A percentile compares a stretch with the other conserved stretches of the same genome.
Conservation (phyloP, 176 grass and related monocot genomes). For the Stipa capillata region DNA sequence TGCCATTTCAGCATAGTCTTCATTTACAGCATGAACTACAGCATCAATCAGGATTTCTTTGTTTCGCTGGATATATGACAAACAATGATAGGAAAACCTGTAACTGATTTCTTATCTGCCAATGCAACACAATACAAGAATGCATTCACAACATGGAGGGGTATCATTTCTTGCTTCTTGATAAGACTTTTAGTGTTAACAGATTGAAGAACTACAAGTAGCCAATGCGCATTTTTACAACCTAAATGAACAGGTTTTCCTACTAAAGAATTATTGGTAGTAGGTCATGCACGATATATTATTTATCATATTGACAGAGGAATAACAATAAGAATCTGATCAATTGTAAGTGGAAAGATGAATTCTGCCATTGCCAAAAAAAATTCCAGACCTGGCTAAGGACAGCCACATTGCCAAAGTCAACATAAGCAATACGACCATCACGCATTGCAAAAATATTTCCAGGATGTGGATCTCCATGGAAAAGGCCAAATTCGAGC, state of each 20-base stretch:
- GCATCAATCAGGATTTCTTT: constrained; percentile 98
- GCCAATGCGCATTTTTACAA: neutral
- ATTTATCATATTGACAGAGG: neutral
- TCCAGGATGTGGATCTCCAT: constrained; percentile 99
- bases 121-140: neutral
- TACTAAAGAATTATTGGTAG: neutral
- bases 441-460: constrained; percentile 98
- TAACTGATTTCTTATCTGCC: neutral
- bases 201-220: constrained; percentile 3
- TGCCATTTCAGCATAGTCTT: constrained; percentile 99
- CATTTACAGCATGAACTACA: constrained; percentile 97
- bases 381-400: constrained; percentile 69
- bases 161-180: neutral
- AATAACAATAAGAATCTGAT: neutral
- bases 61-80: constrained; percentile 73
- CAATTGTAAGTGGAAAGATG: neutral
- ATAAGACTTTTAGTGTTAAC: neutral
- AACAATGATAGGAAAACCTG: neutral
- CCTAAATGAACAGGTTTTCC: neutral
- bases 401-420: constrained; percentile 96
- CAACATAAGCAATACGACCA: constrained; percentile 98
- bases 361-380: neutral
- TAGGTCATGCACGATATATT: neutral
- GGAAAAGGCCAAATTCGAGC: constrained; percentile 96
- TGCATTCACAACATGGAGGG: neutral